Conservation (phyloP, 768 basidiomycete species). For the Suillus decipiens region DNA sequence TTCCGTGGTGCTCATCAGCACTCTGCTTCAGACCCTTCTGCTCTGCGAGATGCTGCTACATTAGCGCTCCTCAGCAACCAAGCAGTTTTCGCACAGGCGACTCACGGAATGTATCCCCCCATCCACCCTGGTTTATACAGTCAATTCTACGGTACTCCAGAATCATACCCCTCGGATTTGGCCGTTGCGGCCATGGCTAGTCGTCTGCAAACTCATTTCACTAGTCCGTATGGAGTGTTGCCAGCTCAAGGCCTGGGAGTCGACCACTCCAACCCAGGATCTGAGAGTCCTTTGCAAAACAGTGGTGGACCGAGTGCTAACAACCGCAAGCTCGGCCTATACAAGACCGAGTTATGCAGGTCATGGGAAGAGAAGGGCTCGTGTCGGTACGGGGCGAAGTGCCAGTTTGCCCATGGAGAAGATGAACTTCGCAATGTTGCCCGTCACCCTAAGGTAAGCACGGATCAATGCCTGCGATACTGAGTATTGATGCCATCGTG, state of each 20-base stretch:
- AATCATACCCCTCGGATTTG: constrained; percentile 55
- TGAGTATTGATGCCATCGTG: constrained; percentile 14
- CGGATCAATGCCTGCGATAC: not conserved
- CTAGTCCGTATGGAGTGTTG: constrained; percentile 54
- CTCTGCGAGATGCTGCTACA: constrained; percentile 69
- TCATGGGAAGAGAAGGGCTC: constrained; percentile 93
- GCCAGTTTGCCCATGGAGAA: constrained; percentile 92
- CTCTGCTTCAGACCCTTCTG: constrained; percentile 80
- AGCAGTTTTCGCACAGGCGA: constrained; percentile 45
- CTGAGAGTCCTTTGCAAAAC: constrained; percentile 21
- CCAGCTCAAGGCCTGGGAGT: constrained; percentile 46
- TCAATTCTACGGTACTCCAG: constrained; percentile 68
- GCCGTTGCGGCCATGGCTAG: constrained; percentile 59
- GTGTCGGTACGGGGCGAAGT: constrained; percentile 85
- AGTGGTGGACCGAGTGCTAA: constrained; percentile 82
- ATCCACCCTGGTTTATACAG: constrained; percentile 65
- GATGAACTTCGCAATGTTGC: constrained; percentile 83
- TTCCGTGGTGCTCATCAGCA: constrained; percentile 80
- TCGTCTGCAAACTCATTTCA: constrained; percentile 56
- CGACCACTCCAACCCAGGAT: constrained; percentile 38
- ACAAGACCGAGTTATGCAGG: constrained; percentile 88
- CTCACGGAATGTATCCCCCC: constrained; percentile 58
- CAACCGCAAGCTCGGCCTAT: constrained; percentile 86
- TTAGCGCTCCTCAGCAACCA: constrained; percentile 62
- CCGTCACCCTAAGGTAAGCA: constrained; percentile 82